These are phyloP conservation scores for Colletotrichum lupini DNA, from an alignment of 2,329 filamentous ascomycete genomes.

Conservation along the genomic window DNA sequence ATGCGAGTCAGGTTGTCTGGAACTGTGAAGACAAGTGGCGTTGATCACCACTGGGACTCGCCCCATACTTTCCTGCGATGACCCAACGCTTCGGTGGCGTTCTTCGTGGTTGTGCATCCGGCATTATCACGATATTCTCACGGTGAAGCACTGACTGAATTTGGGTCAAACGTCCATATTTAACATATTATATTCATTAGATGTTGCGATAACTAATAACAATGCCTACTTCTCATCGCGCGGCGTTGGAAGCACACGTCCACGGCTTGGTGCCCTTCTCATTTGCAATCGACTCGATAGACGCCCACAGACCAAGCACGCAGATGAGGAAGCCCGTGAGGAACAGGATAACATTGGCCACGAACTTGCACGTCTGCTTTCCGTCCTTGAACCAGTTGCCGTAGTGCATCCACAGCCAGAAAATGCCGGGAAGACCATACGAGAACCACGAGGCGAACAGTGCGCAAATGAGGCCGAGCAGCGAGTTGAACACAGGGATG, in stretches of 20 bases:
- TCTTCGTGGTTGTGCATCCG: too few species aligned
- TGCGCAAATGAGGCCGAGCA: conserved; percentile 71
- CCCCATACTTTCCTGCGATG: background rate
- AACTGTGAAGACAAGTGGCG: background rate
- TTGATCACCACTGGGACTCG: background rate
- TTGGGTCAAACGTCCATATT: background rate
- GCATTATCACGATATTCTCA: background rate
- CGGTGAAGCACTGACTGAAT: background rate
- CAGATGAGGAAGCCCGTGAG: conserved; percentile 49
- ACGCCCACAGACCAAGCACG: conserved; percentile 52
- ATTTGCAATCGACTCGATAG: conserved; percentile 48
- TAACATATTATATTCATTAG: conserved; percentile 7
- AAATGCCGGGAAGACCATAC: conserved; percentile 57
- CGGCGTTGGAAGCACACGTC: conserved; percentile 47
- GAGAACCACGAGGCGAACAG: conserved; percentile 78
- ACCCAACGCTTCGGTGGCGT: background rate
- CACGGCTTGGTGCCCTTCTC: conserved; percentile 47
- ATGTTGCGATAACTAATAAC: background rate
- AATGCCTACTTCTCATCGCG: background rate
- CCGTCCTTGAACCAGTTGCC: conserved; percentile 50
- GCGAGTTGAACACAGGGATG: conserved; percentile 75
- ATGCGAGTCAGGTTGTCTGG: background rate
- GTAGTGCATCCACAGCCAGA: conserved; percentile 60
- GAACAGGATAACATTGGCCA: conserved; percentile 45
- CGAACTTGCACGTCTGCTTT: conserved; percentile 46